Conservation (phyloP, 768 basidiomycete species). For the Pisolithus albus region DNA sequence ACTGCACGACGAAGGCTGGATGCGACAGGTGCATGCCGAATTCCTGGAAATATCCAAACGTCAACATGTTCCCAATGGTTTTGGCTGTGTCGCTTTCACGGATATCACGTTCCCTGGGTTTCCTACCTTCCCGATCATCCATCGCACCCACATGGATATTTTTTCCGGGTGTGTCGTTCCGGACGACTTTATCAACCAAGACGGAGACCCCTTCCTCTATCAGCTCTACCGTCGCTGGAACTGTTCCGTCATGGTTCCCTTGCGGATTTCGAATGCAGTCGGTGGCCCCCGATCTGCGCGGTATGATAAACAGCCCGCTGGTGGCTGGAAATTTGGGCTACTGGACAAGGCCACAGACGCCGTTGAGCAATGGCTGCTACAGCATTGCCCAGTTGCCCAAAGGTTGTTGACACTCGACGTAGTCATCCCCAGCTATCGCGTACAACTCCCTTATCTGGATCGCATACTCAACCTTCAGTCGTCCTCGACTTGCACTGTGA, state of each 20-base stretch:
- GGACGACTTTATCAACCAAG: slow-evolving; percentile 49
- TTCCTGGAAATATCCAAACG: slow-evolving; percentile 32
- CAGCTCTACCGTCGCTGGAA: slow-evolving; percentile 56
- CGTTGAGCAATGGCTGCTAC: slow-evolving; percentile 33
- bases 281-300: slow-evolving; percentile 42
- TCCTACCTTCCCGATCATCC: slow-evolving; percentile 56
- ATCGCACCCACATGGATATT: slow-evolving; percentile 49
- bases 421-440: slow-evolving; percentile 51
- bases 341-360: slow-evolving; percentile 36
- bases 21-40: slow-evolving; percentile 32
- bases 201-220: slow-evolving; percentile 51
- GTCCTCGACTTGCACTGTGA: slow-evolving; percentile 37
- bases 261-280: slow-evolving; percentile 36
- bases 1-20: slow-evolving; percentile 48
- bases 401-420: slow-evolving; percentile 47
- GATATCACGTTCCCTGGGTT: slow-evolving; percentile 51
- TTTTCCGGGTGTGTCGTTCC: slow-evolving; percentile 47
- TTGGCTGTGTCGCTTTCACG: slow-evolving; percentile 54
- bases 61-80: slow-evolving; percentile 34
- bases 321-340: slow-evolving; percentile 43
- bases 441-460: slow-evolving; percentile 38
- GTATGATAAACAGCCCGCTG: slow-evolving; percentile 39
- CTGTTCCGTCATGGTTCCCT: slow-evolving; percentile 39
- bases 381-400: slow-evolving; percentile 12
- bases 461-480: slow-evolving; percentile 38